Evolutionary conservation across 1,284 basidiomycete species (phyloP), one percentile per base, ranked within the genome.

Genomic region (Cutaneotrichosporon spelunceum): DNA sequence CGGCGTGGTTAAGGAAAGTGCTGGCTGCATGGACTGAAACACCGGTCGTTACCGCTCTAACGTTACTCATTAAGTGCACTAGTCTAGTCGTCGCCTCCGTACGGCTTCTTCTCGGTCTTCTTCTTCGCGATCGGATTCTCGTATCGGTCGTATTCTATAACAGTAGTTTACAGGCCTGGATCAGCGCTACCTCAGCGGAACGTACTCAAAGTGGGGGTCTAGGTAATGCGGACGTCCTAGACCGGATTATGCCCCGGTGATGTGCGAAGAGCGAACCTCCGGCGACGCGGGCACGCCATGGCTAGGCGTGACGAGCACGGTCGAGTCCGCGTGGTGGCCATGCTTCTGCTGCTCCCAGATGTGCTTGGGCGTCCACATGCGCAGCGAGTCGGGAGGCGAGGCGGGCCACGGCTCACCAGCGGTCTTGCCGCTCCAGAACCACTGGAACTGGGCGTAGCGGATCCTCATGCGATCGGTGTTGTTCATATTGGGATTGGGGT

Each of bases 341-440:
- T 42, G 39, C 39, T 42, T 19, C 39, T 42, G 16, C 39, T 42
- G 39, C 2, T 16, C 39, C 39, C 39, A 42, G 39, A 42, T 42
- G 39, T 42, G 16, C 26, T 50, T 27, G 48, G 48, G 48, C 29
- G 24, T 27, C 48, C 48, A 50, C 26, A 50, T 13, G 48, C 26
- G 48, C 13, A 27, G 27, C 48, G 48, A 50, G 48, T 50, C 26
- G 48, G 48, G 26, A n/a, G 48, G 48, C 48, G 48, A 50, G 27
- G 27, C 27, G 48, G 48, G 48, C 11, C 13, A 50, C 27, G 48
- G 27, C 27, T 30, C 10, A 27, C 48, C 48, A 19, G 13, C 24
- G 13, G 27, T 16, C 48, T 50, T 50, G 27, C 48, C 48, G 23
- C 27, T 26, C 27, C 27, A 10, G 16, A 50, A 50, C 48, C 48